phyloP scores from a whole-genome alignment of 169 alveolate species.

The Condylostoma magnum region DNA sequence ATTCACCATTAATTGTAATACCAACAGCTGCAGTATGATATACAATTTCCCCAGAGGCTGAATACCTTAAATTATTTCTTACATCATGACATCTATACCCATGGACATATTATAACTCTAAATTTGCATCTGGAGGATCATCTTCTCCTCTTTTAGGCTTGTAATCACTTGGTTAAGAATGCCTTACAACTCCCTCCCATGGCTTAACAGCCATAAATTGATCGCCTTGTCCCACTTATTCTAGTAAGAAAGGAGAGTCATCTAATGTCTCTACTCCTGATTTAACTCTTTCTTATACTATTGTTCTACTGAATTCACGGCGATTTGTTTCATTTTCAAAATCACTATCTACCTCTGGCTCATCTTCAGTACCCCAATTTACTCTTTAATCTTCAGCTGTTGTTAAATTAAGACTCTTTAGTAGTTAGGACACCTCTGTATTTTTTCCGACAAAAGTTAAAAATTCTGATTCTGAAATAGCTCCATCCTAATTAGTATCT shows the following conservation, averaged over 20 bases:
- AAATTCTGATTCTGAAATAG: constrained; percentile 62
- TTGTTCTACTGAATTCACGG: constrained; percentile 32
- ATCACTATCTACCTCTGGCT: constrained; percentile 46
- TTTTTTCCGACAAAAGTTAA: constrained; percentile 53
- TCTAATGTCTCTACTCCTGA: constrained; percentile 68
- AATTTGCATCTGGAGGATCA: constrained; percentile 78
- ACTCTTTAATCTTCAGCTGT: constrained; percentile 46
- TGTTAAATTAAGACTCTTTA: constrained; percentile 34
- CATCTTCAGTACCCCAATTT: constrained; percentile 46
- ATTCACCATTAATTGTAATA: constrained; percentile 52
- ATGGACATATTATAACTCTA: constrained; percentile 78
- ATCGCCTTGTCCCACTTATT: constrained; percentile 58
- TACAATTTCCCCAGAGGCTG: constrained; percentile 50
- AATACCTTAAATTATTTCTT: constrained; percentile 75
- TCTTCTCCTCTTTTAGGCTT: constrained; percentile 57
- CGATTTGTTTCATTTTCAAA: constrained; percentile 42
- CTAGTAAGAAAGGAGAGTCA: constrained; percentile 50
- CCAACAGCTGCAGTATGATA: constrained; percentile 86
- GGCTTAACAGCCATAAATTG: constrained; percentile 74
- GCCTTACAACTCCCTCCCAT: constrained; percentile 67
- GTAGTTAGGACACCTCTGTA: constrained; percentile 40
- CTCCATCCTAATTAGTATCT: constrained; percentile 59
- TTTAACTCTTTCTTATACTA: constrained; percentile 30
- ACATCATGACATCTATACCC: constrained; percentile 89
- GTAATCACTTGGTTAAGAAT: constrained; percentile 60